phyloP scores from a whole-genome alignment of 2,329 filamentous ascomycete genomes.

The Colletotrichum aenigma region DNA sequence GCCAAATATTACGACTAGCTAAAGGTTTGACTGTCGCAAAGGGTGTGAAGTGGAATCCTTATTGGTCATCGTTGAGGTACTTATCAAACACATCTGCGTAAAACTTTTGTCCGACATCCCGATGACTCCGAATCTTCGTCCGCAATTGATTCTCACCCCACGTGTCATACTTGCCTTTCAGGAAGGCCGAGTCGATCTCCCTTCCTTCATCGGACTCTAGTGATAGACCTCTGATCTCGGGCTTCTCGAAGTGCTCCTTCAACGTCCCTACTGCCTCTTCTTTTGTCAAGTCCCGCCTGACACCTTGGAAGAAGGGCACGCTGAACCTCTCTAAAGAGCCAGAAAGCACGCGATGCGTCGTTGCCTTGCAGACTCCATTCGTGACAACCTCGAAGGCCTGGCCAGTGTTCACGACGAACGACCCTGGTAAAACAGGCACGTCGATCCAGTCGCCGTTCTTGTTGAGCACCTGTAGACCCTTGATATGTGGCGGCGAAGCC shows the following conservation, averaged over 20 bases:
- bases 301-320: conserved; percentile 54
- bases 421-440: conserved; percentile 49
- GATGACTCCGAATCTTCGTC: conserved; percentile 58
- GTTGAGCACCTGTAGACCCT: conserved; percentile 56
- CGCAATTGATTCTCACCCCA: conserved; percentile 60
- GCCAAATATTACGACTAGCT: conserved; percentile 36
- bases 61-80: conserved; percentile 45
- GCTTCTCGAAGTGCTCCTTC: conserved; percentile 37
- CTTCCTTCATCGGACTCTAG: conserved; percentile 36
- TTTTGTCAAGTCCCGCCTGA: conserved; percentile 49
- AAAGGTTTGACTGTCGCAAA: fast-evolving
- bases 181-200: conserved; percentile 52
- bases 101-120: conserved; percentile 50
- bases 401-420: conserved; percentile 63
- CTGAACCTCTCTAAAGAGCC: conserved; percentile 41
- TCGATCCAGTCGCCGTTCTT: conserved; percentile 53
- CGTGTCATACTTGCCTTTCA: conserved; percentile 54
- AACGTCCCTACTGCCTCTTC: conserved; percentile 43
- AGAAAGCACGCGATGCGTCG: conserved; percentile 48
- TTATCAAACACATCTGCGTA: conserved; percentile 51
- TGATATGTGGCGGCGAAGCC: conserved; percentile 53
- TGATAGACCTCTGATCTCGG: conserved; percentile 20
- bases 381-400: conserved; percentile 64
- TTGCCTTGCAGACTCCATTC: conserved; percentile 56
- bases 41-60: fast-evolving